Percentiles rank a stretch among this genome's conserved stretches.
Conservation (phyloP, 805 yeast species). For the Diddensiella caesifluorescens region DNA sequence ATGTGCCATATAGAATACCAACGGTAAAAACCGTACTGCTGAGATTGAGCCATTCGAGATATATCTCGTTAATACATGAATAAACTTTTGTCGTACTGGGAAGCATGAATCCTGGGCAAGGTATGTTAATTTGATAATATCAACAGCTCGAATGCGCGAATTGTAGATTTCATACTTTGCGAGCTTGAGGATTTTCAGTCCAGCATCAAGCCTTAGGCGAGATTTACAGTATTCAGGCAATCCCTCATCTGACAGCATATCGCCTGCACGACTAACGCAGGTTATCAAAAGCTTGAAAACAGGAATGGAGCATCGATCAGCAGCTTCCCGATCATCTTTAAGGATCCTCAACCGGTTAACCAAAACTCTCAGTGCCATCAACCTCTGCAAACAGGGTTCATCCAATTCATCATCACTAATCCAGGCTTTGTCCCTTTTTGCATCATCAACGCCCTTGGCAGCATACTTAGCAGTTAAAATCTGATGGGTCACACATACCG, state of each 20-base stretch:
- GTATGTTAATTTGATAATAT: conserved; percentile 49
- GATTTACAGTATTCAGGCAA: conserved; percentile 62
- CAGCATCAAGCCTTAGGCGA: conserved; percentile 63
- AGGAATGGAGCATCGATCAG: no score
- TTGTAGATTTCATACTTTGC: conserved; percentile 52
- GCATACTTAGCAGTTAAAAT: conserved; percentile 50
- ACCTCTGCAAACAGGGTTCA: conserved; percentile 41
- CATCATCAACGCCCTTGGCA: conserved; percentile 26
- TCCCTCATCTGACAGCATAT: conserved; percentile 47
- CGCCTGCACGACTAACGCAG: conserved; percentile 72
- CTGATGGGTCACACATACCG: conserved; percentile 54
- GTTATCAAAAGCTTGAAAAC: conserved; percentile 62
- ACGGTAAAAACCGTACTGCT: conserved; percentile 58
- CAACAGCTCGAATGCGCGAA: conserved; percentile 45
- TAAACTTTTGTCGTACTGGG: conserved; percentile 49
- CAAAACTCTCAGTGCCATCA: conserved; percentile 50
- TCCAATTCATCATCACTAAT: conserved; percentile 42
- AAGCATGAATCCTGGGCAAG: conserved; percentile 63
- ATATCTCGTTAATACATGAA: conserved; percentile 45
- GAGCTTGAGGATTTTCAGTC: conserved; percentile 56
- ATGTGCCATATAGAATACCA: conserved; percentile 67
- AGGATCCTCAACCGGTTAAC: conserved; percentile 50
- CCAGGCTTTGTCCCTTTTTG: conserved; percentile 36
- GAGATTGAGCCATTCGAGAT: conserved; percentile 52
- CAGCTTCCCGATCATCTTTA: conserved; percentile 36